Conservation (phyloP, 352 stramenopile species). For the Pythium rhizo-oryzae region DNA sequence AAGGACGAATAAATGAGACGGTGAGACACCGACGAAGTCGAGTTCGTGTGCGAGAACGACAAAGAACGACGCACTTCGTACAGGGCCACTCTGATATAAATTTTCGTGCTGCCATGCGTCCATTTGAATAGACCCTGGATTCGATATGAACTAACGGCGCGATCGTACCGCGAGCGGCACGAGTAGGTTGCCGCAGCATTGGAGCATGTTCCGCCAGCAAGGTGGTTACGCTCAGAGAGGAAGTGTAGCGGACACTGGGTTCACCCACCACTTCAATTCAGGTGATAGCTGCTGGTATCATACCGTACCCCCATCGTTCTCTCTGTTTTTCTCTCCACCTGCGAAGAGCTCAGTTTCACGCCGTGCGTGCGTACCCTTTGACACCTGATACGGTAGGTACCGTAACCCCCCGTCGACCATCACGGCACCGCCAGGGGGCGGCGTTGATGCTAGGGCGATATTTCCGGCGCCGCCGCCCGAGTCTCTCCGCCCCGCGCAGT, state of each 20-base stretch:
- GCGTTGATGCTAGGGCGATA: constrained; percentile 1
- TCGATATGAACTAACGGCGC: too few species aligned
- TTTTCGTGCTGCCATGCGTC: not conserved
- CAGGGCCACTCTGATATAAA: not conserved
- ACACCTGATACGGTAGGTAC: not conserved
- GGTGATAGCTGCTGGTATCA: constrained; percentile 3
- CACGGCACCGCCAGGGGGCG: not conserved
- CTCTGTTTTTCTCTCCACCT: not conserved
- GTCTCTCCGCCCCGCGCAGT: not conserved
- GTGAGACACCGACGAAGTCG: not conserved
- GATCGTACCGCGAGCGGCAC: too few species aligned
- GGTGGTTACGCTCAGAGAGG: too few species aligned
- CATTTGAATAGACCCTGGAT: too few species aligned
- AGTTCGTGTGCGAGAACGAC: not conserved
- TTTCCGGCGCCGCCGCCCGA: constrained; percentile 5
- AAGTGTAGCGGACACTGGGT: not conserved
- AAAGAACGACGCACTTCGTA: too few species aligned
- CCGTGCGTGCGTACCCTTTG: not conserved
- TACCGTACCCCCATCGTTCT: not conserved
- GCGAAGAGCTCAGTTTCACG: not conserved
- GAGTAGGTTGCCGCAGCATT: too few species aligned
- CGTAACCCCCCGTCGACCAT: not conserved
- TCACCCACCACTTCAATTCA: constrained; percentile 14
- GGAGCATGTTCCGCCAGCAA: too few species aligned
- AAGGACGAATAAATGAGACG: constrained; percentile 15